These are phyloP conservation scores for Botrytis pseudocinerea DNA, from an alignment of 2,329 filamentous ascomycete species.

Conservation along the genomic window DNA sequence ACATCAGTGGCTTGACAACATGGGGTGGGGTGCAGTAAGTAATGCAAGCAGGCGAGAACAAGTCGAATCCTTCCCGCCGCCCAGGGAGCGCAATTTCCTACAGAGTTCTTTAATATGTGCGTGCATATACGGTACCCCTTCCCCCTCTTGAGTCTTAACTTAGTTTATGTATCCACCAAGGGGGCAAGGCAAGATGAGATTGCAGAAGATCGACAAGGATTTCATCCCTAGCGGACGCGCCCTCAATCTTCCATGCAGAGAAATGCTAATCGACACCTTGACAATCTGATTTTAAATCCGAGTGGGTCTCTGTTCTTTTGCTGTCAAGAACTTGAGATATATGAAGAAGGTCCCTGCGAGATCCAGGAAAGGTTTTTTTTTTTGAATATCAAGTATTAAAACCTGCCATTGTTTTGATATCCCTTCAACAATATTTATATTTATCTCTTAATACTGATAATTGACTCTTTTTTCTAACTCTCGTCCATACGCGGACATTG, in stretches of 20 bases:
- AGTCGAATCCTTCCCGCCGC: background rate
- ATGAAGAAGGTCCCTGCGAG: background rate
- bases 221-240: background rate
- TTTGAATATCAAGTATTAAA: background rate
- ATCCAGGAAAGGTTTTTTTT: background rate
- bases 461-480: background rate
- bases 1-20: background rate
- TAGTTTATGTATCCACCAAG: background rate
- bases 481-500: constrained; percentile 10
- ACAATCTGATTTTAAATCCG: constrained; percentile 5
- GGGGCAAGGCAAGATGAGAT: background rate
- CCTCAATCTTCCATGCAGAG: constrained; percentile 10
- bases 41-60: background rate
- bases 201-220: constrained; percentile 14
- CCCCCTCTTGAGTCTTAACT: background rate
- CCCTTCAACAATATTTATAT: constrained; percentile 1
- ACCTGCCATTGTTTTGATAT: background rate
- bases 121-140: background rate
- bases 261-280: constrained; percentile 1
- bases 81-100: background rate
- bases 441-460: constrained; percentile 15
- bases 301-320: background rate
- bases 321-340: background rate
- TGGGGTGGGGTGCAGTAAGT: background rate
- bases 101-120: background rate